Evolutionary conservation across 75 land plant species (phyloP), one percentile per base, ranked within the genome.

Genomic region (Sequoiadendron giganteum): DNA sequence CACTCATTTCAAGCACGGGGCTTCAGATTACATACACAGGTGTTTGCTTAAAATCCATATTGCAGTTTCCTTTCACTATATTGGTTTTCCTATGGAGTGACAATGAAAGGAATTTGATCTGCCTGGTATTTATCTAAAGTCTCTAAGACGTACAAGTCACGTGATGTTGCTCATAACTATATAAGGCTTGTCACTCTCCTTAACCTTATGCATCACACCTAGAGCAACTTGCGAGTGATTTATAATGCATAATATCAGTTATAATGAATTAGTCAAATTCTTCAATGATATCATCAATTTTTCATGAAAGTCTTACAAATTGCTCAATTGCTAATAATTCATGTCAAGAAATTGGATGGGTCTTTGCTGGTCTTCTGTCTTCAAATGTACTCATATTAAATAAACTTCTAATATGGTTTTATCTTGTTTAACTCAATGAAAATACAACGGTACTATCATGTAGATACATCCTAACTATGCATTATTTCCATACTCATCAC

Each of bases 1-100:
- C 56, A 96, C 98, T 68, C 98, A 96, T 92, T 96, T 96, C 88
- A 96, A 96, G 87, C 93, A 95, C 89, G 98, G 98, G 14, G 98
- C 98, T 68, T 11, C 91, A 21, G 95, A 96, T 86, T 96, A 96
- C 83, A 96, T 96, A 68, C 89, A 96, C 34, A 95, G 98, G 98
- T 96, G 89, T 4, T 10, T 30, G 21, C n/a, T 82, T 82, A 10
- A 45, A 39, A 82, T 82, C 28, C 48, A n/a, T 82, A 28, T 82
- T 47, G 30, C 14, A 45, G 48, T 43, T 82, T 45, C 13, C 3
- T 13, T 82, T 47, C 11, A 30, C 30, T 42, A 82, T 47, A 25
- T 28, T 47, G 84, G 30, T 82, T 82, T 82, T 45, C 13, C 1
- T 79, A 11, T 47, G 54, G 54, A 82, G 49, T 82, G 54, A 45